A percentile compares a stretch with the other conserved stretches of the same genome.
Evolutionary conservation across 2,329 filamentous ascomycete genomes (phyloP).

Genomic region (Leptographium galeiforme): DNA sequence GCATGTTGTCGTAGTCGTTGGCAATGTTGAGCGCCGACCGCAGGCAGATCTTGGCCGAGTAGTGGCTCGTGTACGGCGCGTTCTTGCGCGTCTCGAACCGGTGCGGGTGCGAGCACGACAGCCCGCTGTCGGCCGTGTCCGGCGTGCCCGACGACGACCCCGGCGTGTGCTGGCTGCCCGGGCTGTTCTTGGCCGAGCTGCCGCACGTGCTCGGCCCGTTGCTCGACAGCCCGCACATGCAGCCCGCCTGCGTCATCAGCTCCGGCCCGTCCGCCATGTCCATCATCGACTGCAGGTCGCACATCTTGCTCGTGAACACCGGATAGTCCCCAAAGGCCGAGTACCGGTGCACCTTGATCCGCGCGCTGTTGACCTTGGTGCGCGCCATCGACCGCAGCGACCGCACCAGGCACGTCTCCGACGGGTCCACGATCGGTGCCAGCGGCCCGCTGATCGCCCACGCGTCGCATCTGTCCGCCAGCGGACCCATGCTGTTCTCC

Average conservation of each 20-base stretch:
- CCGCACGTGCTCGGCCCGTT: neutral
- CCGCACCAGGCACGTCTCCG: slow-evolving; percentile 27
- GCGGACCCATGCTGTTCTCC: slow-evolving; percentile 23
- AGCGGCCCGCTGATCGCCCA: slow-evolving; percentile 21
- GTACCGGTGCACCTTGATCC: slow-evolving; percentile 38
- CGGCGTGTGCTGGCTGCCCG: slow-evolving; percentile 11
- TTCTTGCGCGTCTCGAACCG: neutral
- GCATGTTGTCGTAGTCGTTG: slow-evolving; percentile 28
- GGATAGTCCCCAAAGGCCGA: slow-evolving; percentile 36
- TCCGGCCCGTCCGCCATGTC: slow-evolving; percentile 16
- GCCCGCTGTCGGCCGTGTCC: neutral
- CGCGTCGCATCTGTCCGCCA: slow-evolving; percentile 21
- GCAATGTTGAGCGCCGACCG: slow-evolving; percentile 35
- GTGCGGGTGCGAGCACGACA: neutral
- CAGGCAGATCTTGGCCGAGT: slow-evolving; percentile 34
- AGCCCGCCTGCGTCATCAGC: slow-evolving; percentile 19
- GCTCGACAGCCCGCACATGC: slow-evolving; percentile 17
- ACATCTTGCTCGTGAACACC: slow-evolving; percentile 34
- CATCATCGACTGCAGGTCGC: slow-evolving; percentile 27
- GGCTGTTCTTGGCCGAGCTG: slow-evolving; percentile 9
- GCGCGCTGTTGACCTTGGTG: slow-evolving; percentile 37
- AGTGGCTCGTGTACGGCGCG: slow-evolving; percentile 25
- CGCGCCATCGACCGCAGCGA: slow-evolving; percentile 31
- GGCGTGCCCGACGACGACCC: slow-evolving; percentile 2
- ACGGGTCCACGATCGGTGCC: slow-evolving; percentile 22